A percentile compares a stretch with the other conserved stretches of the same genome.
Conservation (phyloP, 345 rosid genomes). For the Brassica napus region DNA sequence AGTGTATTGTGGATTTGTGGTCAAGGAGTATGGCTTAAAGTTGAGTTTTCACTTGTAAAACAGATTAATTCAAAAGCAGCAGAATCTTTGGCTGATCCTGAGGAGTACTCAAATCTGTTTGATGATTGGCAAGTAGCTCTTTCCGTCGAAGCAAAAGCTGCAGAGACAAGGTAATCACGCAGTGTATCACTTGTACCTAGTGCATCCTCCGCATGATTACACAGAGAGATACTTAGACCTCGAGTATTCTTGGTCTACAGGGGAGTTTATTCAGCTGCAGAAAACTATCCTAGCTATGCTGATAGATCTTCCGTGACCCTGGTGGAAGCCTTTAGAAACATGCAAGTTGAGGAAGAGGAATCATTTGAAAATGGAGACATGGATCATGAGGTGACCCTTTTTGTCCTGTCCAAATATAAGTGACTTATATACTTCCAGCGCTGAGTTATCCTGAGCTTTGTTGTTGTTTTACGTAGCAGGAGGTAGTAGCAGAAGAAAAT, state of each 20-base stretch:
- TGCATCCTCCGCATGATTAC: background rate
- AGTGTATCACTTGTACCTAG: background rate
- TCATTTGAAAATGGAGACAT: constrained; percentile 82
- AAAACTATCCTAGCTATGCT: constrained; percentile 61
- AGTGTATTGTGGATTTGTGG: background rate
- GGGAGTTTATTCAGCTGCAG: constrained; percentile 66
- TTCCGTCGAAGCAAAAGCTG: constrained; percentile 73
- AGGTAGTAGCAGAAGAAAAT: constrained; percentile 49
- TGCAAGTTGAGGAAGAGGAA: constrained; percentile 83
- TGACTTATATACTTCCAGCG: background rate
- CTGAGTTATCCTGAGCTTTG: background rate
- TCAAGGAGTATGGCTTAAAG: constrained; percentile 6
- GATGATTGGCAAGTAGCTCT: constrained; percentile 98
- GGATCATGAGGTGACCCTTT: constrained; percentile 60
- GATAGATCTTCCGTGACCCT: constrained; percentile 69
- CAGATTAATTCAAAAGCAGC: constrained; percentile 98
- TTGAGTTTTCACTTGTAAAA: constrained; percentile 13
- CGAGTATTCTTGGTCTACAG: constrained; percentile 43
- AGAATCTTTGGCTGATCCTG: constrained; percentile 97
- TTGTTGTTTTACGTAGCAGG: background rate
- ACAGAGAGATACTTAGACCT: background rate
- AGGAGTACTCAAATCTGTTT: constrained; percentile 94
- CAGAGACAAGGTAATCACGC: constrained; percentile 68
- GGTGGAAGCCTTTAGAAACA: constrained; percentile 81
- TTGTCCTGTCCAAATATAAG: background rate